Percentiles rank a stretch among this genome's conserved stretches.
Evolutionary conservation across 352 stramenopile species (phyloP).

Genomic region (Pythium myriotylum): DNA sequence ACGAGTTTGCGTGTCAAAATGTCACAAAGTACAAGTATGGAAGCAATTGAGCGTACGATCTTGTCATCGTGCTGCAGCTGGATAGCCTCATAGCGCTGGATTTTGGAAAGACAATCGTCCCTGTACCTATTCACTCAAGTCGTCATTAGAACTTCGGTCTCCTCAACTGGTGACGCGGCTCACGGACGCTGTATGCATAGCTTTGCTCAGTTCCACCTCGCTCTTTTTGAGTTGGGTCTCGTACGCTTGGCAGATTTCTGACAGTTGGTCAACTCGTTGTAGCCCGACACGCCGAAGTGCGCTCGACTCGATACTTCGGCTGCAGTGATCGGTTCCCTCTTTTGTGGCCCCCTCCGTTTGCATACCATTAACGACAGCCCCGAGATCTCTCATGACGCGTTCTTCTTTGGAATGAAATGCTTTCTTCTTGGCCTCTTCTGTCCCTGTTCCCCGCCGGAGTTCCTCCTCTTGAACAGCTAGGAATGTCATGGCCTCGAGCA

Average conservation of each 20-base stretch:
- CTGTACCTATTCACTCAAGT: constrained; percentile 22
- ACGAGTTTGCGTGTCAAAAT: not conserved
- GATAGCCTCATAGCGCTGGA: constrained; percentile 34
- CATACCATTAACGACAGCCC: constrained; percentile 24
- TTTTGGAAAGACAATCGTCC: constrained; percentile 45
- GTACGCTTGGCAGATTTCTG: constrained; percentile 43
- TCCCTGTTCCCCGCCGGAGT: constrained; percentile 24
- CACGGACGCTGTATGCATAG: constrained; percentile 45
- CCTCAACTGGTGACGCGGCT: too few relatives aligned
- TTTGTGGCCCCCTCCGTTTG: constrained; percentile 1
- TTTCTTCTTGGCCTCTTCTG: constrained; percentile 13
- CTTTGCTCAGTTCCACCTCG: constrained; percentile 51
- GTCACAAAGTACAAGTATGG: too few relatives aligned
- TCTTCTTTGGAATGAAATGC: constrained; percentile 41
- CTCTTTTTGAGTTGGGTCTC: constrained; percentile 53
- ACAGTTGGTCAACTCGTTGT: constrained; percentile 45
- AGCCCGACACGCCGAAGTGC: constrained; percentile 44
- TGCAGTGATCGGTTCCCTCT: not conserved
- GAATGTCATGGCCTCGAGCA: constrained; percentile 49
- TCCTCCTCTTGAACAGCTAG: constrained; percentile 47
- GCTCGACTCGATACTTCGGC: constrained; percentile 41
- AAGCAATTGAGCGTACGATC: constrained; percentile 35
- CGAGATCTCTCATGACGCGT: constrained; percentile 50
- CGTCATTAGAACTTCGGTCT: too few relatives aligned
- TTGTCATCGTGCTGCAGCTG: constrained; percentile 39